Percentiles rank a stretch among this genome's conserved stretches.
phyloP scores from a whole-genome alignment of 2,329 filamentous ascomycete genomes.

The Diplodia seriata region DNA sequence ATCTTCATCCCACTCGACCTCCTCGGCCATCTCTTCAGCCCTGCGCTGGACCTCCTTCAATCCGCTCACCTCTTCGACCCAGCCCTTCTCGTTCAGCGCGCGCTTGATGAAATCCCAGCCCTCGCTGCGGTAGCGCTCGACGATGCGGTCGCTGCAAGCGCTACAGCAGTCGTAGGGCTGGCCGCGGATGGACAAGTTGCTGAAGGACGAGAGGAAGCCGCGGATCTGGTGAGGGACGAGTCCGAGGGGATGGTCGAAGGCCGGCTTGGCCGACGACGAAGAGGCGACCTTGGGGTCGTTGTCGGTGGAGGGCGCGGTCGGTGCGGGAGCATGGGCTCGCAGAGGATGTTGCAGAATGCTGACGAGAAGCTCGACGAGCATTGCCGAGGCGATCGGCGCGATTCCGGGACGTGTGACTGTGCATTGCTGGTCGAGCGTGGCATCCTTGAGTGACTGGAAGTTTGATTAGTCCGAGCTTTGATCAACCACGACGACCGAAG shows the following conservation, averaged over 20 bases:
- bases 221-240: constrained; percentile 82
- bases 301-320: constrained; percentile 32
- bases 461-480: constrained; percentile 9
- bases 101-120: constrained; percentile 80
- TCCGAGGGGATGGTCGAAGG: constrained; percentile 66
- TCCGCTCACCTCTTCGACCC: constrained; percentile 77
- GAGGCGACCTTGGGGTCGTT: constrained; percentile 18
- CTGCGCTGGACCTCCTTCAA: constrained; percentile 69
- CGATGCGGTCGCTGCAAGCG: constrained; percentile 75
- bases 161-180: constrained; percentile 82
- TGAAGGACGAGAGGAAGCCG: constrained; percentile 76
- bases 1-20: constrained; percentile 68
- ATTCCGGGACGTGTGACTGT: constrained; percentile 94
- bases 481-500: constrained; percentile 4
- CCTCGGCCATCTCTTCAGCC: constrained; percentile 55
- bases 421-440: constrained; percentile 96
- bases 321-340: constrained; percentile 47
- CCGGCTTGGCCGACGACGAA: constrained; percentile 37
- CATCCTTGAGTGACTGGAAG: constrained; percentile 83
- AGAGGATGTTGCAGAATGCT: constrained; percentile 77
- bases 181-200: constrained; percentile 75
- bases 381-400: constrained; percentile 87
- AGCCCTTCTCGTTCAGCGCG: constrained; percentile 76
- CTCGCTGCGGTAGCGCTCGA: constrained; percentile 69
- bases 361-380: constrained; percentile 87